Conservation (phyloP, 345 rosid species). For the Rhodamnia argentea region DNA sequence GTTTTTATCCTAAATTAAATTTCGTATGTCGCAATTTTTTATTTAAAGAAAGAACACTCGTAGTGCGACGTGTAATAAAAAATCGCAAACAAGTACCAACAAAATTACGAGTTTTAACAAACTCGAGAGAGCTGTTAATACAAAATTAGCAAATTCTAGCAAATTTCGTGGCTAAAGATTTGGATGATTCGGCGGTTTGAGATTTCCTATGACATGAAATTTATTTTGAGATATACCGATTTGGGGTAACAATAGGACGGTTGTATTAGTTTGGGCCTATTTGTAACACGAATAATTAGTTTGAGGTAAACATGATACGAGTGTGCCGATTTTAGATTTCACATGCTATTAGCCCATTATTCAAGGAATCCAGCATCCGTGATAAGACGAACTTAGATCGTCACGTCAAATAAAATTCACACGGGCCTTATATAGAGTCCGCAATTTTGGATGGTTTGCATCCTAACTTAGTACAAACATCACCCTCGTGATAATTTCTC, state of each 20-base stretch:
- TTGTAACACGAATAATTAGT: background rate
- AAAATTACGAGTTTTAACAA: too few species aligned
- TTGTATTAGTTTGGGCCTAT: rapidly evolving
- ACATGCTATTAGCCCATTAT: background rate
- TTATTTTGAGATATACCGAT: background rate
- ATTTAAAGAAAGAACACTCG: too few species aligned
- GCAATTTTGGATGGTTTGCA: rapidly evolving
- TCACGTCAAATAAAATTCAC: background rate
- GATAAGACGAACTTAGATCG: background rate
- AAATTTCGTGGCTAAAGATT: background rate
- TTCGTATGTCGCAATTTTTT: too few species aligned
- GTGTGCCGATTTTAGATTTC: background rate
- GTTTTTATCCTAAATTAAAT: background rate
- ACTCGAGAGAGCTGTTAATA: rapidly evolving
- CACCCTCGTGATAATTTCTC: background rate
- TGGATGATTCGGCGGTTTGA: background rate
- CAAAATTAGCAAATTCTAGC: background rate
- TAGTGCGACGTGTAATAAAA: background rate
- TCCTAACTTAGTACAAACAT: background rate
- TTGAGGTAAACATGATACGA: background rate
- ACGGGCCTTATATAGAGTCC: background rate
- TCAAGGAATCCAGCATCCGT: background rate
- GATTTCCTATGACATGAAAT: background rate
- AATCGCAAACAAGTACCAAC: background rate
- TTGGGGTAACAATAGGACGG: rapidly evolving